phyloP scores from a whole-genome alignment of 306 rosid species.

The Cucurbita ficifolia region DNA sequence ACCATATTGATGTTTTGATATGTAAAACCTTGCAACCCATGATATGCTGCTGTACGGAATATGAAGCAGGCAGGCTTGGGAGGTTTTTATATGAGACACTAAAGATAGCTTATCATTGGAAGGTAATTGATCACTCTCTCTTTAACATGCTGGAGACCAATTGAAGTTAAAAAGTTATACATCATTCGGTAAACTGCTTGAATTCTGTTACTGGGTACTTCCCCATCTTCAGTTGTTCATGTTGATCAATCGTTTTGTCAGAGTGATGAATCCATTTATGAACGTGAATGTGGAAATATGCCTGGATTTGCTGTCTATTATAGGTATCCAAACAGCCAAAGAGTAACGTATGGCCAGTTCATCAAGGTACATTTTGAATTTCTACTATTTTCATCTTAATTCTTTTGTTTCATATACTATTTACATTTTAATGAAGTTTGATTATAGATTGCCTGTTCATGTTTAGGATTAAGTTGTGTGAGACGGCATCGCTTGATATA shows the following conservation, averaged over 20 bases:
- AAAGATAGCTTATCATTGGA: constrained; percentile 93
- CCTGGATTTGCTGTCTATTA: constrained; percentile 98
- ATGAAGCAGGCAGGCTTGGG: constrained; percentile 92
- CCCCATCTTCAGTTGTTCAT: neutral
- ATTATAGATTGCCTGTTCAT: neutral
- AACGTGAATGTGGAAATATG: constrained; percentile 97
- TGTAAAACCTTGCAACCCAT: constrained; percentile 95
- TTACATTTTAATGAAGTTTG: neutral
- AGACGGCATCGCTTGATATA: neutral
- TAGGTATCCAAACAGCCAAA: constrained; percentile 83
- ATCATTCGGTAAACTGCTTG: neutral
- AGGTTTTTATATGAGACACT: constrained; percentile 85
- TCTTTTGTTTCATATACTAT: neutral
- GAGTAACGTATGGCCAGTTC: constrained; percentile 88
- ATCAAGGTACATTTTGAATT: constrained; percentile 51
- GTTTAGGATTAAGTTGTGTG: neutral
- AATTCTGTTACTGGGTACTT: neutral
- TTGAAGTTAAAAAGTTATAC: neutral
- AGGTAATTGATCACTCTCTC: constrained; percentile 34
- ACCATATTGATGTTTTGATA: constrained; percentile 89
- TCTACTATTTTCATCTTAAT: neutral
- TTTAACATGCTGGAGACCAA: neutral
- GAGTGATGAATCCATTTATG: constrained; percentile 95
- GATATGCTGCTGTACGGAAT: constrained; percentile 99
- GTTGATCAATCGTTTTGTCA: constrained; percentile 19